Percentiles rank a stretch among this genome's conserved stretches.
Conservation (phyloP, 345 rosid species). For the Eutrema japonicum region DNA sequence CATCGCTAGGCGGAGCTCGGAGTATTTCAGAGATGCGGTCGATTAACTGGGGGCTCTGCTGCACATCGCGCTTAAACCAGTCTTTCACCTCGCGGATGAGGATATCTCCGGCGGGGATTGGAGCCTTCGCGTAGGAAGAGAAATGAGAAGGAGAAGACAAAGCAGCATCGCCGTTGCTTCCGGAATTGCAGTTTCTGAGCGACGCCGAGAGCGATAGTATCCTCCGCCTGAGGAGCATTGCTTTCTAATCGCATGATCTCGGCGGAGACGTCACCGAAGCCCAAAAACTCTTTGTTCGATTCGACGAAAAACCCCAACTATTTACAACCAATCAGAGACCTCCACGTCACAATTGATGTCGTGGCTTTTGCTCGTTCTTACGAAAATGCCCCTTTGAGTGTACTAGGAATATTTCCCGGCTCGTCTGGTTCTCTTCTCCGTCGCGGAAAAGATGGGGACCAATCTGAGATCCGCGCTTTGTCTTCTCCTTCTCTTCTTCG, state of each 20-base stretch:
- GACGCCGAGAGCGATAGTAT: constrained; percentile 43
- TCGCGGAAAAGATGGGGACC: constrained; percentile 50
- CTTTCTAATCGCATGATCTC: constrained; percentile 40
- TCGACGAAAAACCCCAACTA: constrained; percentile 28
- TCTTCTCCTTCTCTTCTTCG: constrained; percentile 48
- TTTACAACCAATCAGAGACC: constrained; percentile 11
- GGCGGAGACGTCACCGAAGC: constrained; percentile 35
- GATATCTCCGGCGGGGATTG: constrained; percentile 42
- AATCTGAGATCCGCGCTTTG: constrained; percentile 62
- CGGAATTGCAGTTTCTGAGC: constrained; percentile 23
- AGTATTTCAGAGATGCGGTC: constrained; percentile 53
- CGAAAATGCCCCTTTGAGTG: constrained; percentile 21
- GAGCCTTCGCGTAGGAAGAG: constrained; percentile 17
- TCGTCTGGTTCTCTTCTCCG: constrained; percentile 35
- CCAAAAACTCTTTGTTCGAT: constrained; percentile 22
- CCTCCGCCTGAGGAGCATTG: constrained; percentile 48
- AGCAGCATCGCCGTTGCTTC: constrained; percentile 11
- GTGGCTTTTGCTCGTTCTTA: constrained; percentile 27
- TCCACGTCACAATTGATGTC: constrained; percentile 37
- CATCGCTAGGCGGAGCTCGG: constrained; percentile 35
- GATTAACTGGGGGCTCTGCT: constrained; percentile 33
- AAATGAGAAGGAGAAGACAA: not conserved
- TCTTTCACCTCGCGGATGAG: constrained; percentile 53
- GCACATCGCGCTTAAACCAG: constrained; percentile 57
- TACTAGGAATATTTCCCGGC: constrained; percentile 26